Percentiles rank a stretch among this genome's conserved stretches.
phyloP scores from a whole-genome alignment of 345 rosid species.

The Dimocarpus longan region DNA sequence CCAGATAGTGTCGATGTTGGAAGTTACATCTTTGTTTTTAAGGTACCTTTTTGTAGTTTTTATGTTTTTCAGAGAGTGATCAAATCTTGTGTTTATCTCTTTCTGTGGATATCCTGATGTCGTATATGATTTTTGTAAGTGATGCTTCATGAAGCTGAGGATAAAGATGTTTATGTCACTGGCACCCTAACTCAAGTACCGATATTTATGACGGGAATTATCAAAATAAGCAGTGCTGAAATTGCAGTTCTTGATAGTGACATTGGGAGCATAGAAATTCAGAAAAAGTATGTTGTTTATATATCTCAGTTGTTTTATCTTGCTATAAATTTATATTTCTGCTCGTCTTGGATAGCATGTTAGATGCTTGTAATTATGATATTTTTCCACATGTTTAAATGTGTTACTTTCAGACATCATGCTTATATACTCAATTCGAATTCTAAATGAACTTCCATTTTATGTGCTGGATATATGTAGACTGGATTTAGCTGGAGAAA shows the following conservation, averaged over 20 bases:
- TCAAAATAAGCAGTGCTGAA: slow-evolving; percentile 70
- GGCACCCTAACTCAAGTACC: slow-evolving; percentile 67
- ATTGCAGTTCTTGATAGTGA: slow-evolving; percentile 86
- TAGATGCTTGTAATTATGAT: neutral
- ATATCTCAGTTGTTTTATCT: neutral
- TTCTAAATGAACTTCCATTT: slow-evolving; percentile 1
- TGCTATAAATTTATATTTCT: slow-evolving; percentile 1
- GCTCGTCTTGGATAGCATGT: neutral
- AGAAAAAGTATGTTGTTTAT: slow-evolving; percentile 56
- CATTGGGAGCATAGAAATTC: slow-evolving; percentile 71
- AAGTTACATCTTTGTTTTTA: slow-evolving; percentile 72
- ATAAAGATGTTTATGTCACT: slow-evolving; percentile 53
- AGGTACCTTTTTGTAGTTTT: slow-evolving; percentile 49
- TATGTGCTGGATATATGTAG: slow-evolving; percentile 32
- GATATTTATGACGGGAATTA: slow-evolving; percentile 60
- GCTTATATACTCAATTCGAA: neutral
- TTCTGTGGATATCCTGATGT: slow-evolving; percentile 4
- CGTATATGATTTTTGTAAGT: slow-evolving; percentile 40
- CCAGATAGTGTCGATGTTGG: slow-evolving; percentile 80
- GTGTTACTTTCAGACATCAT: neutral
- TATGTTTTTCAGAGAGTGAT: neutral
- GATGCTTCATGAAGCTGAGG: slow-evolving; percentile 62
- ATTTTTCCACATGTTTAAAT: neutral
- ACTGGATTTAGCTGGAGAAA: slow-evolving; percentile 71
- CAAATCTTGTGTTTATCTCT: slow-evolving; percentile 19